Evolutionary conservation across 2,329 filamentous ascomycete species (phyloP).

Genomic region (Pyrenochaeta sp.): DNA sequence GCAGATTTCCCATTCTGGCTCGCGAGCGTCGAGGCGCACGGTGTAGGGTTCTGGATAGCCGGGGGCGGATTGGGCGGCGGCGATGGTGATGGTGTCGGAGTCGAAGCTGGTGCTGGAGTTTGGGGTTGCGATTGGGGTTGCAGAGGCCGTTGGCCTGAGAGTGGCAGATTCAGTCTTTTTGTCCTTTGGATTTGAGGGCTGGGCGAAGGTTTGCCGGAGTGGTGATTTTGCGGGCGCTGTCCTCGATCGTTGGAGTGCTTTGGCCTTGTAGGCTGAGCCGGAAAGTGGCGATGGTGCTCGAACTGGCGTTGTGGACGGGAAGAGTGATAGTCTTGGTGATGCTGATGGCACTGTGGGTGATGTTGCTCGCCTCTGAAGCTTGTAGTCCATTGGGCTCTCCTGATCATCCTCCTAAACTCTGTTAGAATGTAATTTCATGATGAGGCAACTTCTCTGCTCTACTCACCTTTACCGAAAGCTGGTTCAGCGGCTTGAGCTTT

Average conservation of each 20-base stretch:
- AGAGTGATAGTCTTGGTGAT: slow-evolving; percentile 40
- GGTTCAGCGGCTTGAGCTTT: slow-evolving; percentile 42
- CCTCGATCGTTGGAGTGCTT: slow-evolving; percentile 35
- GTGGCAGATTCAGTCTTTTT: slow-evolving; percentile 7
- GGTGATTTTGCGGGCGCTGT: slow-evolving; percentile 42
- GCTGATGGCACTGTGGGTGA: slow-evolving; percentile 40
- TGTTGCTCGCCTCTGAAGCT: slow-evolving; percentile 39
- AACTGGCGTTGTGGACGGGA: slow-evolving; percentile 33
- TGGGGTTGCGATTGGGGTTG: slow-evolving; percentile 32
- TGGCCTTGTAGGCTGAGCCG: slow-evolving; percentile 19
- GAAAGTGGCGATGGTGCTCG: slow-evolving; percentile 37
- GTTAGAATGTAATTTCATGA: slow-evolving; percentile 9
- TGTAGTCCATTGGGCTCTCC: slow-evolving; percentile 24
- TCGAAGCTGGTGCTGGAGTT: slow-evolving; percentile 38
- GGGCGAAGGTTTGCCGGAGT: slow-evolving; percentile 28
- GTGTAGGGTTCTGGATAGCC: slow-evolving; percentile 22
- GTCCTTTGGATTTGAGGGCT: slow-evolving; percentile 9
- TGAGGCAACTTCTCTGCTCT: too few relatives aligned
- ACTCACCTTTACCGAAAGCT: slow-evolving; percentile 43
- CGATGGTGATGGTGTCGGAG: slow-evolving; percentile 37
- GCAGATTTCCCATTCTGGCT: slow-evolving; percentile 43
- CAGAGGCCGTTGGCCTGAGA: slow-evolving; percentile 15
- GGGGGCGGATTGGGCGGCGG: slow-evolving; percentile 24
- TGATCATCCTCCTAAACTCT: slow-evolving; percentile 23
- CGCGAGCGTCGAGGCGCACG: slow-evolving; percentile 30